phyloP scores from a whole-genome alignment of 306 rosid species.

The Pyrus communis region DNA sequence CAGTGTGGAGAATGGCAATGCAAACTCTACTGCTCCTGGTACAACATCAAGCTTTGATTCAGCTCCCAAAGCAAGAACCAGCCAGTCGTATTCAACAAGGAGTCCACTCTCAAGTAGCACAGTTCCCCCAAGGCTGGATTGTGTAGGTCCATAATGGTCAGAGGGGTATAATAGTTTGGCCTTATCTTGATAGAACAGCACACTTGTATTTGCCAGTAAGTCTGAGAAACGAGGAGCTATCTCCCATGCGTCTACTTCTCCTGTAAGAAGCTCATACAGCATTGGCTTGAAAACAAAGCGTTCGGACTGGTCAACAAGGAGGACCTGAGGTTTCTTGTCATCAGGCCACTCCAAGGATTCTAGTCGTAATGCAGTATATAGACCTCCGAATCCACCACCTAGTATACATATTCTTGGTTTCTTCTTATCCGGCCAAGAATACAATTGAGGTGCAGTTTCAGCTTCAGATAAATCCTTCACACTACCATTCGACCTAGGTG shows the following conservation, averaged over 20 bases:
- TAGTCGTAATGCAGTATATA: constrained; percentile 85
- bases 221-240: constrained; percentile 92
- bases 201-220: constrained; percentile 62
- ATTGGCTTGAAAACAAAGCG: constrained; percentile 69
- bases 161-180: constrained; percentile 60
- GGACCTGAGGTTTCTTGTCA: constrained; percentile 70
- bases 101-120: constrained; percentile 90
- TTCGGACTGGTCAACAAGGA: constrained; percentile 54
- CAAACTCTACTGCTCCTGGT: constrained; percentile 78
- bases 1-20: constrained; percentile 82
- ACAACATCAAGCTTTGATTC: constrained; percentile 78
- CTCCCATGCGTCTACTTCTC: constrained; percentile 98
- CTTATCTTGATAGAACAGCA: constrained; percentile 74
- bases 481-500: constrained; percentile 28
- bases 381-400: constrained; percentile 98
- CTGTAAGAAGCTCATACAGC: constrained; percentile 95
- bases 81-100: constrained; percentile 93
- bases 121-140: constrained; percentile 58
- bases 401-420: constrained; percentile 81
- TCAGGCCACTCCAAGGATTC: constrained; percentile 88
- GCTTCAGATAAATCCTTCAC: constrained; percentile 40
- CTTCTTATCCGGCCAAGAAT: constrained; percentile 65
- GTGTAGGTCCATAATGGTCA: constrained; percentile 48
- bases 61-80: constrained; percentile 98
- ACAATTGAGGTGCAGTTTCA: constrained; percentile 33